Evolutionary conservation across 2,329 filamentous ascomycete genomes (phyloP).

Genomic region (Colletotrichum truncatum): DNA sequence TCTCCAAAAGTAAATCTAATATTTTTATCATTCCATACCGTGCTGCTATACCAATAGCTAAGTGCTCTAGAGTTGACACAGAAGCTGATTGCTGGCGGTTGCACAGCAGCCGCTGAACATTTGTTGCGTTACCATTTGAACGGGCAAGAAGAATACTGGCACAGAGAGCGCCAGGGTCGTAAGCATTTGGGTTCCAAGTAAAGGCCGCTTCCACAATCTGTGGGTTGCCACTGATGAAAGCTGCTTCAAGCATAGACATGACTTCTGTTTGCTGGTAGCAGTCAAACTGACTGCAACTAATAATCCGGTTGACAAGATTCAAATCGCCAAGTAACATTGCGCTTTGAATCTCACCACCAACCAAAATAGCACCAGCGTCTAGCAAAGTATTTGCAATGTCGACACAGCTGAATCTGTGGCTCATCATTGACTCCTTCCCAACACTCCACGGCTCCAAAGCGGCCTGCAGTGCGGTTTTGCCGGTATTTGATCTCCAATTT

Average conservation of each 20-base stretch:
- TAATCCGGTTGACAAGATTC: neutral
- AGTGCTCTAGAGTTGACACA: neutral
- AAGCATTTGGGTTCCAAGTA: neutral
- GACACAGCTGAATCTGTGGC: neutral
- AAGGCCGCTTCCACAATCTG: neutral
- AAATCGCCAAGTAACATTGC: neutral
- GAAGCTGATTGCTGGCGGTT: neutral
- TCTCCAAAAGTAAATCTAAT: neutral
- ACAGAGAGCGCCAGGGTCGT: neutral
- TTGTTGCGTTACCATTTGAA: rapidly evolving
- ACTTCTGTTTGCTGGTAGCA: no score
- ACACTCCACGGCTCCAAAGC: neutral
- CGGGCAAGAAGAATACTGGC: neutral
- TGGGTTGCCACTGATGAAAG: neutral
- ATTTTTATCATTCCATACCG: neutral
- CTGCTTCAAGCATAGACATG: neutral
- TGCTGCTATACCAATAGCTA: neutral
- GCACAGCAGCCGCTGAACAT: neutral
- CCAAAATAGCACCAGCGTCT: neutral
- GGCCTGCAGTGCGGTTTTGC: neutral
- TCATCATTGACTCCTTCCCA: no score
- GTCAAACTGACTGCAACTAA: no score
- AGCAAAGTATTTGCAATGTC: neutral
- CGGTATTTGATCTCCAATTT: neutral
- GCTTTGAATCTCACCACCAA: neutral